phyloP scores from a whole-genome alignment of 1,139 yeast species.

The Oligophagozyma castellii region DNA sequence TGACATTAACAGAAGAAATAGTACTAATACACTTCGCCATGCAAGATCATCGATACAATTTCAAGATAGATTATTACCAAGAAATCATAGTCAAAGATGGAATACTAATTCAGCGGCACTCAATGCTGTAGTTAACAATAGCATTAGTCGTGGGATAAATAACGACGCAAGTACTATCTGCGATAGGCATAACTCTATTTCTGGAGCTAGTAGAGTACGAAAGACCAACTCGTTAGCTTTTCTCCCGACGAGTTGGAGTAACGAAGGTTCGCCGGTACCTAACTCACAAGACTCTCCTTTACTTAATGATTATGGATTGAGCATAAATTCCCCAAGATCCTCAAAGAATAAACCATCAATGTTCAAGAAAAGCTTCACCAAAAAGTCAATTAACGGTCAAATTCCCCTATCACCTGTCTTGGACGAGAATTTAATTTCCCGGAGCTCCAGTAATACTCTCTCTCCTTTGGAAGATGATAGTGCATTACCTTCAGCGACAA shows the following conservation, averaged over 20 bases:
- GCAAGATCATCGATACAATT: background rate
- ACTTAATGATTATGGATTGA: no score
- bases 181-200: conserved; percentile 1
- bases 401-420: background rate
- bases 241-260: conserved; percentile 7
- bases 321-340: background rate
- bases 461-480: no score
- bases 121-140: conserved; percentile 34
- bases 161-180: background rate
- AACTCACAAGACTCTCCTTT: background rate
- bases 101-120: conserved; percentile 55
- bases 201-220: no score
- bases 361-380: background rate
- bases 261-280: conserved; percentile 2
- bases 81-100: conserved; percentile 6
- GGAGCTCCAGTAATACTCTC: background rate
- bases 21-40: conserved; percentile 1
- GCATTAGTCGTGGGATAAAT: conserved; percentile 1
- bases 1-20: conserved; percentile 4
- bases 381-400: background rate
- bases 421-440: background rate
- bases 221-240: conserved; percentile 7
- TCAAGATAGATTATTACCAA: conserved; percentile 2
- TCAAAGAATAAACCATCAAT: background rate
- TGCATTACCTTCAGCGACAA: background rate